Conservation (phyloP, 1,284 basidiomycete species). For the Tilletia indica region DNA sequence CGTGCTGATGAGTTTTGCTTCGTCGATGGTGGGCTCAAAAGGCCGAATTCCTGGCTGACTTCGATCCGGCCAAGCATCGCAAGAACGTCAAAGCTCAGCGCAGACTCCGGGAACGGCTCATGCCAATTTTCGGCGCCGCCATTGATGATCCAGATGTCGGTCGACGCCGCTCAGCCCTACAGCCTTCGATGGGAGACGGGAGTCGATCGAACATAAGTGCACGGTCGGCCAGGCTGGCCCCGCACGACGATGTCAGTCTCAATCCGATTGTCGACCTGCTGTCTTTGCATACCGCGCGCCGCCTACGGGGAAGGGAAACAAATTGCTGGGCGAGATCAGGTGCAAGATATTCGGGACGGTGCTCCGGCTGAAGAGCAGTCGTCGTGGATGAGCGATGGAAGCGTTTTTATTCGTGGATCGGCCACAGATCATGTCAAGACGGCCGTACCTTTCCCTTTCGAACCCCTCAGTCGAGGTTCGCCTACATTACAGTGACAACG, state of each 20-base stretch:
- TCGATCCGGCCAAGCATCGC: constrained; percentile 12
- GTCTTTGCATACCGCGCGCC: neutral
- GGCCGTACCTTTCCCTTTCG: too few relatives aligned
- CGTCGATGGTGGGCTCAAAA: neutral
- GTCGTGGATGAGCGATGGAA: neutral
- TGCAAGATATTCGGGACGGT: constrained; percentile 12
- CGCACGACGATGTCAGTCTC: neutral
- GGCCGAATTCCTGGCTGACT: neutral
- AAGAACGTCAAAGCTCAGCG: constrained; percentile 14
- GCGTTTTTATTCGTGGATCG: neutral
- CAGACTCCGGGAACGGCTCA: neutral
- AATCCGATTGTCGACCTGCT: constrained; percentile 6
- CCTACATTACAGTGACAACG: too few relatives aligned
- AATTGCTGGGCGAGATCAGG: neutral
- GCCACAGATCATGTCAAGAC: too few relatives aligned
- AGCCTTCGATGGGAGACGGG: neutral
- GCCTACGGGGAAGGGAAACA: neutral
- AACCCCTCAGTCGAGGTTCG: too few relatives aligned
- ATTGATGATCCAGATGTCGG: constrained; percentile 1
- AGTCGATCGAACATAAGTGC: too few relatives aligned
- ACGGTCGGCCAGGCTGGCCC: neutral
- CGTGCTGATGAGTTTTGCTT: neutral
- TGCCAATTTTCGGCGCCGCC: neutral
- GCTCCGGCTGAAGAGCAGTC: neutral
- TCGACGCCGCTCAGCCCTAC: neutral